These are phyloP conservation scores for Kuraishia ogatae DNA, from an alignment of 805 yeast genomes.

Conservation along the genomic window DNA sequence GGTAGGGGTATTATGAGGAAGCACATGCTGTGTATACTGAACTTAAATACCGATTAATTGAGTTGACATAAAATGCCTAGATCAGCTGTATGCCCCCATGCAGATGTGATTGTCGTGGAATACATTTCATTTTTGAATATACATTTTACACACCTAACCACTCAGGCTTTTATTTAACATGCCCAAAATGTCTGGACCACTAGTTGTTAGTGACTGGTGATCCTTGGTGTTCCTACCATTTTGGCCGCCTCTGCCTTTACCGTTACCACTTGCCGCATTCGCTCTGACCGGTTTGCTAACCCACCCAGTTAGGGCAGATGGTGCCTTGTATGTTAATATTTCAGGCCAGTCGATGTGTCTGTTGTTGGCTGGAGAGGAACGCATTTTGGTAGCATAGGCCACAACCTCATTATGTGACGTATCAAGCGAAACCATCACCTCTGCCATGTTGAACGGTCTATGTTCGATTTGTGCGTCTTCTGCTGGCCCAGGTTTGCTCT, in stretches of 20 bases:
- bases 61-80: too few relatives aligned
- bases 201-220: not conserved
- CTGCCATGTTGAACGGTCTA: not conserved
- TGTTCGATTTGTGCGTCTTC: too few relatives aligned
- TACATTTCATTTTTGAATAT: too few relatives aligned
- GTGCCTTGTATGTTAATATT: not conserved
- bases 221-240: not conserved
- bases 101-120: too few relatives aligned
- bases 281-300: not conserved
- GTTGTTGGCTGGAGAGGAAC: not conserved
- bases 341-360: not conserved
- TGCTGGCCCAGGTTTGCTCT: too few relatives aligned
- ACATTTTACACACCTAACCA: not conserved
- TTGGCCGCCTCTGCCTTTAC: not conserved
- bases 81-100: too few relatives aligned
- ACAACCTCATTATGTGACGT: not conserved
- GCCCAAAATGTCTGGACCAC: not conserved
- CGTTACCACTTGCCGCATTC: not conserved
- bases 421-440: not conserved
- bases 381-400: not conserved
- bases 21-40: too few relatives aligned
- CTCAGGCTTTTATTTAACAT: not conserved
- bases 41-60: too few relatives aligned
- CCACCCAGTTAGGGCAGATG: not conserved
- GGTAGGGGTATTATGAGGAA: too few relatives aligned